phyloP scores from a whole-genome alignment of 345 rosid species.

The Firmiana major region DNA sequence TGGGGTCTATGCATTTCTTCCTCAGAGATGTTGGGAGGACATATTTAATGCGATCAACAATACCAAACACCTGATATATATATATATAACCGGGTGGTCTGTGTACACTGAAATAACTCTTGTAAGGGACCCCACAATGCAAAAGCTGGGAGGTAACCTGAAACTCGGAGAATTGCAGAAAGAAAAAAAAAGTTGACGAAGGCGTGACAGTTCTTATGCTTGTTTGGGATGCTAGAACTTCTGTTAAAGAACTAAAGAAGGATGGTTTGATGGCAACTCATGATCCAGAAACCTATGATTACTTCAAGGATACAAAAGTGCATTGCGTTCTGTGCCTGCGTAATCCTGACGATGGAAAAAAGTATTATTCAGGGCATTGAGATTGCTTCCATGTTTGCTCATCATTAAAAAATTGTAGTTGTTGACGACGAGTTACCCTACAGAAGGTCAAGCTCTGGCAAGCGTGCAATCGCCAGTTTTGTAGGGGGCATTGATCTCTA shows the following conservation, averaged over 20 bases:
- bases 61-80: constrained; percentile 10
- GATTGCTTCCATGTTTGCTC: constrained; percentile 15
- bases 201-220: constrained; percentile 15
- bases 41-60: constrained; percentile 9
- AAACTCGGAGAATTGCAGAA: constrained; percentile 10
- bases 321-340: constrained; percentile 11
- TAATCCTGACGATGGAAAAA: background rate
- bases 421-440: background rate
- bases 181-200: background rate
- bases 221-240: constrained; percentile 18
- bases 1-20: constrained; percentile 65
- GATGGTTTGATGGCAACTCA: constrained; percentile 19
- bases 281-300: constrained; percentile 6
- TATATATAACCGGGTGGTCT: constrained; percentile 18
- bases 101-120: constrained; percentile 11
- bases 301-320: background rate
- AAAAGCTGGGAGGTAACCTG: background rate
- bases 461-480: constrained; percentile 9
- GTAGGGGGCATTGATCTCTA: constrained; percentile 19
- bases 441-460: background rate
- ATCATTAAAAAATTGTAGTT: constrained; percentile 9
- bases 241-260: background rate
- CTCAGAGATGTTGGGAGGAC: constrained; percentile 22
- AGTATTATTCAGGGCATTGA: constrained; percentile 7
- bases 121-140: constrained; percentile 1